Evolutionary conservation across 352 stramenopile species (phyloP), one percentile per base, ranked within the genome.

Genomic region (Elongisporangium anandrum): DNA sequence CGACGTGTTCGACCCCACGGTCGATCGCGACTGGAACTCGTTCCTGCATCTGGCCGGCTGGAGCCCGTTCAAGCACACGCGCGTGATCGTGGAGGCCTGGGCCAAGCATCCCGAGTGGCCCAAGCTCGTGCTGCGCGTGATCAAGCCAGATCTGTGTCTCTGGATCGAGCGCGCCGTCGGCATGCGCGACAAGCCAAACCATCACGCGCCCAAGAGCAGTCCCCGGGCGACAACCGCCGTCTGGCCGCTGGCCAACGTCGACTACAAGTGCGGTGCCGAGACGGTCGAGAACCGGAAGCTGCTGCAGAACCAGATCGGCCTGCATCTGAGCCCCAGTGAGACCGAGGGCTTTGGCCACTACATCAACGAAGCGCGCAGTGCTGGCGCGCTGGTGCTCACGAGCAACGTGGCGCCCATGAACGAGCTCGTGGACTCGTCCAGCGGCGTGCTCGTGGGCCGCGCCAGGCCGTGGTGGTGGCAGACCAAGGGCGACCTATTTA

Each of bases 341-440:
- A 88, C 76, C 12, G 84, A 93, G 65, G 84, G 81, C 17, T 95
- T 93, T 55, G 79, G 85, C 29, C 85, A 95, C 64, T 92, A 92
- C 55, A 92, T 95, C 63, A 95, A 95, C 58, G 79, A 93, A 59
- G 85, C 85, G 17, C 81, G 85, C 23, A 90, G 83, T 56, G 73
- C 78, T 10, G 83, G 79, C 12, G 85, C 81, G 16, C 66, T 95
- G 4, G 83, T 90, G 51, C 26, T 95, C 50, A 92, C 85, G 38
- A 87, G 81, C 20, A 77, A 95, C 59, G 85, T 89, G 22, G 71
- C 81, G 15, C 83, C 85, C 4, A 95, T 93, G 85, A 95, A 95
- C 62, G 85, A 95, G 57, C 72, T 95, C 13, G 74, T 95, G 51
- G 85, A 93, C 59, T 66, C 77, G 17, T 60, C 74, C 52, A 90